Evolutionary conservation across 2,329 filamentous ascomycete species (phyloP).

Genomic region (Fusarium sacchari): DNA sequence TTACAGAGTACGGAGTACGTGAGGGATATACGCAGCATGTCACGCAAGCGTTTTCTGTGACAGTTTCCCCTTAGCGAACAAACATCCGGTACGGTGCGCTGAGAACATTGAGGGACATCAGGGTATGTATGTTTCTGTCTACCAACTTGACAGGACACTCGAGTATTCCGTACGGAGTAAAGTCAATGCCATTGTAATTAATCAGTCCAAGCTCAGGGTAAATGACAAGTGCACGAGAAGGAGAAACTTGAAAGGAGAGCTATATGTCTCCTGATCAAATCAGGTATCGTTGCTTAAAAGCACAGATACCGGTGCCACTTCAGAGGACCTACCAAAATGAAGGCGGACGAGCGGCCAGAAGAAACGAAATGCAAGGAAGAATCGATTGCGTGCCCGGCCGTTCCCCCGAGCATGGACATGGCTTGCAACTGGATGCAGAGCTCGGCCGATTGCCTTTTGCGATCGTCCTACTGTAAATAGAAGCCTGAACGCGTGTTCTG

Average conservation of each 20-base stretch:
- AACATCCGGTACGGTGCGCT: background rate
- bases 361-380: conserved; percentile 32
- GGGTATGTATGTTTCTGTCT: background rate
- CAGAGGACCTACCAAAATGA: conserved; percentile 23
- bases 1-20: too few species aligned
- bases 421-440: conserved; percentile 16
- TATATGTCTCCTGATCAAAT: conserved; percentile 28
- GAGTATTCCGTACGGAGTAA: background rate
- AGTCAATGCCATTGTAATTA: background rate
- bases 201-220: background rate
- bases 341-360: conserved; percentile 21
- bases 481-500: conserved; percentile 19
- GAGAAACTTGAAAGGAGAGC: conserved; percentile 31
- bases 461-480: conserved; percentile 25
- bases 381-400: conserved; percentile 30
- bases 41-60: background rate
- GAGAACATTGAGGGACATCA: background rate
- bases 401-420: conserved; percentile 22
- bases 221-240: background rate
- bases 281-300: conserved; percentile 13
- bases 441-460: conserved; percentile 21
- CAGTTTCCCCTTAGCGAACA: background rate
- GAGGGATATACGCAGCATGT: background rate
- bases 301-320: conserved; percentile 15
- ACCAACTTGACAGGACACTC: background rate